phyloP scores from a whole-genome alignment of 208 protist species.

The Balamuthia mandrillaris region DNA sequence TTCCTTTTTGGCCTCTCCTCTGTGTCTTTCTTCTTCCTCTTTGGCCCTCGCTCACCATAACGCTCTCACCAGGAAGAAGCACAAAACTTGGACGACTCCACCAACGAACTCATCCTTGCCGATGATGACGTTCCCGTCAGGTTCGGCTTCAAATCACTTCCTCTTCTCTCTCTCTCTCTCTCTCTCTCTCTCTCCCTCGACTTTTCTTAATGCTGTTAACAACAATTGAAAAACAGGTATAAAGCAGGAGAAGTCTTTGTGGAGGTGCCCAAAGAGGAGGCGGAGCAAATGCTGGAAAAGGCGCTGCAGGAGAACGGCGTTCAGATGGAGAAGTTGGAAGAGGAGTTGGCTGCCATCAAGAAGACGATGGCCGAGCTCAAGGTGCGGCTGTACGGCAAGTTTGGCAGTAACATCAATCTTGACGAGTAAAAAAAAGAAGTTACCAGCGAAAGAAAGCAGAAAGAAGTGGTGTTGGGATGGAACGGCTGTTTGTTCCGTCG shows the following conservation, averaged over 20 bases:
- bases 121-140: constrained; percentile 8
- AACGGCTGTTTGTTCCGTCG: no score
- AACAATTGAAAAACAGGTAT: neutral
- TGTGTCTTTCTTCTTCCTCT: neutral
- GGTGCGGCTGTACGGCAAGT: constrained; percentile 41
- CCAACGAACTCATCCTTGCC: constrained; percentile 22
- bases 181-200: neutral
- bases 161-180: neutral
- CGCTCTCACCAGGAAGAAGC: neutral
- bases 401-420: constrained; percentile 37
- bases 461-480: no score
- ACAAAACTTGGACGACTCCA: constrained; percentile 4
- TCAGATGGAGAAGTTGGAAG: neutral
- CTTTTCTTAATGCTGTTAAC: neutral
- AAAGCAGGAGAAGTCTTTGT: constrained; percentile 41
- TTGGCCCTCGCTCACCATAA: neutral
- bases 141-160: neutral
- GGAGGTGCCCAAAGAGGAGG: constrained; percentile 1
- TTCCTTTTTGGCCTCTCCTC: neutral
- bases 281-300: constrained; percentile 10
- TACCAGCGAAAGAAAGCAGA: no score
- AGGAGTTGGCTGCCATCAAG: constrained; percentile 9
- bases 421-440: constrained; percentile 36
- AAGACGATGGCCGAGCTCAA: constrained; percentile 37
- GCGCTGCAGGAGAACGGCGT: neutral